Evolutionary conservation across 176 grass and related monocot genomes (phyloP), one percentile per base, ranked within the genome.

Genomic region (Carex parvula): DNA sequence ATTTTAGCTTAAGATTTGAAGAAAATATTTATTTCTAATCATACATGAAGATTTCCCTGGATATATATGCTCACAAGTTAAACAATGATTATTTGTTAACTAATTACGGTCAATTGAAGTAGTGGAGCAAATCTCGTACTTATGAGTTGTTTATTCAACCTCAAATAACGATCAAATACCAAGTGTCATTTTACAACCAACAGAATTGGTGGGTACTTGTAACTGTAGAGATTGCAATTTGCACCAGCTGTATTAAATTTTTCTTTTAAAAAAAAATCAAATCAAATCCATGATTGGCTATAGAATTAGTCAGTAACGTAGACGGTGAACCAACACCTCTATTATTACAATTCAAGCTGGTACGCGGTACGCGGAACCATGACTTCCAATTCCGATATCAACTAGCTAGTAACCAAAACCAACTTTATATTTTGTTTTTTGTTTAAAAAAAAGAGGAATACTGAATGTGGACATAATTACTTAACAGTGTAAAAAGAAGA

Each of bases 211-310:
- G 13, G 79, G 37, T 42, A 4, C 79, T 29, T 48, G 8, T 44
- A 81, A 81, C 79, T 81, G 79, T 63, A 2, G 35, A 13, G 37
- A 81, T 81, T 48, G 57, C 35, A 81, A 81, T 64, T 81, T 60
- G 57, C 53, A 44, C 32, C 57, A 24, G 60, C 32, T 81, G 32
- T 37, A 41, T 61, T 59, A 20, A 62, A n/a, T 15, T 81, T 24
- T n/a, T n/a, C n/a, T n/a, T n/a, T n/a, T n/a, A n/a, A n/a, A n/a
- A n/a, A n/a, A n/a, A n/a, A n/a, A n/a, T n/a, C n/a, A n/a, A 50
- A 50, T 50, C 2, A 50, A 35, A 70, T 42, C 2, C 35, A 70
- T 70, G 37, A 71, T 71, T 71, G 35, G 5, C 18, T 42, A 18
- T 41, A 70, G 16, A 70, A 70, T 70, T 44, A 41, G 67, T 16